Evolutionary conservation across 2,329 filamentous ascomycete genomes (phyloP), one percentile per base, ranked within the genome.

Genomic region (Apiospora rasikravindrae): DNA sequence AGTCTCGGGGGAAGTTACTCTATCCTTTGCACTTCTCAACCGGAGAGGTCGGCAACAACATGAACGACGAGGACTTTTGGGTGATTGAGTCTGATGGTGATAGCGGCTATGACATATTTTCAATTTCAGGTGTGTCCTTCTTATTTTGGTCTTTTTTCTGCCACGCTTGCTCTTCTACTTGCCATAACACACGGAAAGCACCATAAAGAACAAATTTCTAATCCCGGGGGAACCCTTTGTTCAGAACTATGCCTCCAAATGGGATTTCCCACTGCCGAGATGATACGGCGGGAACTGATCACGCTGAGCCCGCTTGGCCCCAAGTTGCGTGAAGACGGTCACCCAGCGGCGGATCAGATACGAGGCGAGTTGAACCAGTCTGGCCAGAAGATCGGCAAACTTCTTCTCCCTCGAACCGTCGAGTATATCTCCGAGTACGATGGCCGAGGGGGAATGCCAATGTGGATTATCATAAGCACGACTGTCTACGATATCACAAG

Each of bases 401-500:
- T 73, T 16, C 44, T 72, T 4, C 51, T 69, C n/a, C 44, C 45
- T 24, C 44, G 45, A 49, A 61, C 61, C 22, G 29, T 29, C 0
- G 67, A 73, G 37, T 42, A 70, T 24, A 72, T 73, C 33, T 69
- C 71, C 33, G 72, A 73, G 61, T 70, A 72, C n/a, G 47, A 73
- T 22, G 72, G 72, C 3, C 24, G 45, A 33, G 37, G 53, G 24
- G 72, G 71, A 2, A 72, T 72, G 71, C 72, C 71, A 11, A 22
- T 69, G 33, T 73, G 72, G 72, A 45, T 73, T 10, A 45, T 37
- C 24, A 71, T 73, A 37, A 68, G 72, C n/a, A 37, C 29, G 11
- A 44, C 49, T 24, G 69, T 75, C 0, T 77, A 73, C 29, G 53
- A 76, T 29, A 72, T 77, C n/a, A 74, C 76, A 37, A 64, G 76